Evolutionary conservation across 192 early-diverging fungal genomes (phyloP), one percentile per base, ranked within the genome.

Genomic region (Entomortierella parvispora): DNA sequence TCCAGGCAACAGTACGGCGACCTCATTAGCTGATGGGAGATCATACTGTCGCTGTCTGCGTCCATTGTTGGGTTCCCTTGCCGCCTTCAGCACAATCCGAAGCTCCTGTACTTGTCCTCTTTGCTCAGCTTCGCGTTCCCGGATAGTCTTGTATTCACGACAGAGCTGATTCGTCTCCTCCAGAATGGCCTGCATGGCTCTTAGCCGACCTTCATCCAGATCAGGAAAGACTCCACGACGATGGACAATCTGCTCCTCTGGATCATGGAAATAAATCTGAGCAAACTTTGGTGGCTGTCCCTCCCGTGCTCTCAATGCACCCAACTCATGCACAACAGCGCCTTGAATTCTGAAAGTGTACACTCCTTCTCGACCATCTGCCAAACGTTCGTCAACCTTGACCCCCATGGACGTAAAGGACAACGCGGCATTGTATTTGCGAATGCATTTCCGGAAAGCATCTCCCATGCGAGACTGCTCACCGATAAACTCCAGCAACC

Each of bases 321-420:
- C 49, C 26, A 59, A 32, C 2, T 20, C n/a, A 53, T 65, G 70
- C 20, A 29, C 17, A 1, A 65, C 32, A 37, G 28, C n/a, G 15
- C 69, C 54, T 50, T 65, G 62, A 42, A 72, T 28, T 25, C 34
- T 5, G 40, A 59, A 58, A 2, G 47, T 65, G 42, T 65, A 65
- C 0, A 52, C 0, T 2, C 55, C 70, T 5, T 48, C 18, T 22
- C 25, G 33, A 22, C 25, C 23, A 28, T 29, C 51, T 0, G 52
- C 49, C 14, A 59, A 11, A 3, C 18, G 2, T 34, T 40, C 1
- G 28, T 72, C 54, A 43, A 65, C 22, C 4, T 58, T 58, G 5
- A 40, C 55, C 0, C 56, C 54, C 32, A 74, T 50, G 22, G 70
- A 72, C 9, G 62, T 58, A 34, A 72, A 72, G 9, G 70, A 57